These are phyloP conservation scores for Cubamyces lactineus DNA, from an alignment of 768 basidiomycete species.

Conservation along the genomic window DNA sequence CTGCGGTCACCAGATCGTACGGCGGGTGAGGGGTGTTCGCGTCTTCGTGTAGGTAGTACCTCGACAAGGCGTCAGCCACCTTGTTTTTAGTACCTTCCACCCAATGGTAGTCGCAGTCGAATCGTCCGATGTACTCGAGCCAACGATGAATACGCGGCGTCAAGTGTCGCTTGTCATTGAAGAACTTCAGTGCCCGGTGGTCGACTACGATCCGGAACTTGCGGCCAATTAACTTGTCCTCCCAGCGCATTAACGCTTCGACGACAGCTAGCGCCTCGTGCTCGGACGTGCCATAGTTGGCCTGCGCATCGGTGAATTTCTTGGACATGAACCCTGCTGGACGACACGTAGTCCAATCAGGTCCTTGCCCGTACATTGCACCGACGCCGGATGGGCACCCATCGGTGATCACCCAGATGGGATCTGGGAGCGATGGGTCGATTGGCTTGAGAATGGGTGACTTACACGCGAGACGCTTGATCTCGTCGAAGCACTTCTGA, in stretches of 20 bases:
- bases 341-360: conserved; percentile 29
- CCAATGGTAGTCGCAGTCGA: conserved; percentile 35
- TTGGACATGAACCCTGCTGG: conserved; percentile 35
- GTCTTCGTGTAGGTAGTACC: conserved; percentile 29
- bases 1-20: conserved; percentile 14
- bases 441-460: conserved; percentile 25
- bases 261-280: conserved; percentile 23
- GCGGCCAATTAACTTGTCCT: conserved; percentile 36
- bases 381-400: conserved; percentile 27
- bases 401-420: conserved; percentile 32
- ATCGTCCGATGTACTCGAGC: conserved; percentile 36
- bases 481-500: conserved; percentile 29
- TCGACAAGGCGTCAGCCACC: conserved; percentile 37
- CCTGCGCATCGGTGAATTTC: conserved; percentile 35
- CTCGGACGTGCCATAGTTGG: conserved; percentile 30
- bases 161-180: conserved; percentile 28
- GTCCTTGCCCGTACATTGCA: conserved; percentile 32
- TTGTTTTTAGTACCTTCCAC: conserved; percentile 32
- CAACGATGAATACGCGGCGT: conserved; percentile 33
- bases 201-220: no score
- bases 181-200: conserved; percentile 23
- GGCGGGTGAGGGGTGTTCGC: conserved; percentile 20
- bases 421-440: conserved; percentile 2
- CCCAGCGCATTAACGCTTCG: conserved; percentile 35
- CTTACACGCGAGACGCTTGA: conserved; percentile 21